Evolutionary conservation across 192 early-diverging fungal genomes (phyloP).

Genomic region (Entomortierella parvispora): DNA sequence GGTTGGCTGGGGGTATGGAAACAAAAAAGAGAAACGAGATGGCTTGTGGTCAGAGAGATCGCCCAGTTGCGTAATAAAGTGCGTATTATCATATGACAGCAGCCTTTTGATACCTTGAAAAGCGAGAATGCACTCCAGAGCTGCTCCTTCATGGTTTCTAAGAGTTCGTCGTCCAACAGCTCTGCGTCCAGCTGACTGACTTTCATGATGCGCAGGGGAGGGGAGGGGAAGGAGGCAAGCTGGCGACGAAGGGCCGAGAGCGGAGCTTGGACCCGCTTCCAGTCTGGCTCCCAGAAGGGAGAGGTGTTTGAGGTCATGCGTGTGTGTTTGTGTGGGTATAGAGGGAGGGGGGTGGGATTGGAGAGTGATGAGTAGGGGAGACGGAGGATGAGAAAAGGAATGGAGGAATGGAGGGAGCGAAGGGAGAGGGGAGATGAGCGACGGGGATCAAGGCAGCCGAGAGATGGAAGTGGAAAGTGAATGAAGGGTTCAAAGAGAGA

Average conservation of each 20-base stretch:
- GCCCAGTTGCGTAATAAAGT: not conserved
- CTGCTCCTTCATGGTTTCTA: conserved; percentile 81
- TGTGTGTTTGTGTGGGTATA: conserved; percentile 6
- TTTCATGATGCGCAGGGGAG: conserved; percentile 70
- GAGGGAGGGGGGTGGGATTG: no score
- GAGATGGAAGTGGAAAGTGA: not conserved
- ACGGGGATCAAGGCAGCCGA: not conserved
- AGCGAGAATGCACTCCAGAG: conserved; percentile 75
- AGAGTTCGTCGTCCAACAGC: conserved; percentile 81
- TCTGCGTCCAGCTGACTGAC: conserved; percentile 89
- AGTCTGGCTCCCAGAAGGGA: conserved; percentile 61
- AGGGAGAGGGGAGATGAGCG: not conserved
- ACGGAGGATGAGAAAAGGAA: not conserved
- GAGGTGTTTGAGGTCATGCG: not conserved
- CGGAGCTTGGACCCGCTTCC: conserved; percentile 62
- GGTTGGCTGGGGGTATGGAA: conserved; percentile 48
- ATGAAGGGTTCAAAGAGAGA: not conserved
- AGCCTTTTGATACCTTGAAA: conserved; percentile 63
- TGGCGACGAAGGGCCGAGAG: conserved; percentile 58
- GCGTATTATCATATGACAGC: conserved; percentile 9
- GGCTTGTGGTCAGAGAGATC: conserved; percentile 13
- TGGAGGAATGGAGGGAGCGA: not conserved
- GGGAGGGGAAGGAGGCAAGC: conserved; percentile 60
- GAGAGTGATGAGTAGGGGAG: not conserved
- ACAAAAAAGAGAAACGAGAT: conserved; percentile 11